Evolutionary conservation across 1,139 yeast species (phyloP).

Genomic region (Lodderomyces jiufengensis): DNA sequence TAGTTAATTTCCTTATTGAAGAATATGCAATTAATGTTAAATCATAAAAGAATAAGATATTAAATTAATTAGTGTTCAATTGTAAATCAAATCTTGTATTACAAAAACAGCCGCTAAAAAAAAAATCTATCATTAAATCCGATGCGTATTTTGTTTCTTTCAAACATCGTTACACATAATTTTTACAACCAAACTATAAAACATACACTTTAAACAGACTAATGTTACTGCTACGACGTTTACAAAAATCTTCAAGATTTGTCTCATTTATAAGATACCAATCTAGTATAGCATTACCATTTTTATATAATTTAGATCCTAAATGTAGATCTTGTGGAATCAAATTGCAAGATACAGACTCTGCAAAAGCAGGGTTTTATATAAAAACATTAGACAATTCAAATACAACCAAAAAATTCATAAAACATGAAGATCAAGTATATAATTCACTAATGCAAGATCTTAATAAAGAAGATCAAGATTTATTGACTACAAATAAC

Average conservation of each 20-base stretch:
- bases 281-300: constrained; percentile 10
- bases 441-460: constrained; percentile 18
- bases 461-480: constrained; percentile 25
- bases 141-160: not conserved
- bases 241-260: not conserved
- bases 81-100: too few relatives aligned
- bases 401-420: not conserved
- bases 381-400: constrained; percentile 7
- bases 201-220: too few relatives aligned
- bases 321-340: constrained; percentile 51
- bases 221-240: not conserved
- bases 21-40: too few relatives aligned
- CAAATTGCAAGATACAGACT: constrained; percentile 38
- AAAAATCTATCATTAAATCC: too few relatives aligned
- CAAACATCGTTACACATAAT: not conserved
- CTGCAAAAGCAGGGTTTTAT: constrained; percentile 41
- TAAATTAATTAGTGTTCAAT: too few relatives aligned
- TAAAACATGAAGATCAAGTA: constrained; percentile 19
- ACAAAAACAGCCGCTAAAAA: too few relatives aligned
- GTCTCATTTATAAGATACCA: constrained; percentile 4
- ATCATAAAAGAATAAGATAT: too few relatives aligned
- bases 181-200: too few relatives aligned
- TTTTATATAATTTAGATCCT: constrained; percentile 15
- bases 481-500: constrained; percentile 21
- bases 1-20: too few relatives aligned